Evolutionary conservation across 495 filamentous ascomycete genomes (phyloP), one percentile per base, ranked within the genome.

Genomic region (Xylaria nigripes): DNA sequence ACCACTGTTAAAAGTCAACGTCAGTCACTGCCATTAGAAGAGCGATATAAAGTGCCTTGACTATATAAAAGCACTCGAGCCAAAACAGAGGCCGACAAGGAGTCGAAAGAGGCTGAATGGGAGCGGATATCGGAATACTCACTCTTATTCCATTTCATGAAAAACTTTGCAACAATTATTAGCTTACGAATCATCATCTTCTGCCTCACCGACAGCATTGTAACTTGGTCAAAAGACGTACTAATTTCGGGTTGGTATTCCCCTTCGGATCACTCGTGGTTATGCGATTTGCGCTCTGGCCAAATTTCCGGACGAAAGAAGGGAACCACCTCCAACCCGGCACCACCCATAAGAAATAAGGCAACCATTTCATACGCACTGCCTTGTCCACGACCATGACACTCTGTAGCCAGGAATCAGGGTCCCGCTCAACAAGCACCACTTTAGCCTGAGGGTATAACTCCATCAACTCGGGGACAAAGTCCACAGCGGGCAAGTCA

Each of bases 381-480:
- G 44, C 44, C 0, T 3, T 13, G 1, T 40, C 27, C 22, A 54
- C 32, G 23, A 54, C 42, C 43, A 29, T 40, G 15, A 54, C 30
- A 15, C 51, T 54, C 32, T 46, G 43, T 15, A 54, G 51, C 65
- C 65, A 68, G 12, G 45, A 50, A 7, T 61, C 50, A 18, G 53
- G 34, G 44, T 66, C 59, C 34, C 65, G 51, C 34, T 55, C 54
- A 6, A 62, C 61, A 36, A 64, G 61, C 15, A 68, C 61, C 8
- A 66, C 65, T n/a, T 57, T 62, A 24, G 65, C 63, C 38, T 68
- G 52, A 0, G 65, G 63, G 45, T 64, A 66, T 19, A 62, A 18
- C 48, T 60, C 58, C 51, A 61, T 51, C 25, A 68, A 47, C 44
- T 68, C 65, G 15, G 54, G 57, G 19, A 64, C 57, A 19, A 62